Base-by-base conservation (phyloP, 768 basidiomycete species). In the Sporobolomyces roseus region DNA sequence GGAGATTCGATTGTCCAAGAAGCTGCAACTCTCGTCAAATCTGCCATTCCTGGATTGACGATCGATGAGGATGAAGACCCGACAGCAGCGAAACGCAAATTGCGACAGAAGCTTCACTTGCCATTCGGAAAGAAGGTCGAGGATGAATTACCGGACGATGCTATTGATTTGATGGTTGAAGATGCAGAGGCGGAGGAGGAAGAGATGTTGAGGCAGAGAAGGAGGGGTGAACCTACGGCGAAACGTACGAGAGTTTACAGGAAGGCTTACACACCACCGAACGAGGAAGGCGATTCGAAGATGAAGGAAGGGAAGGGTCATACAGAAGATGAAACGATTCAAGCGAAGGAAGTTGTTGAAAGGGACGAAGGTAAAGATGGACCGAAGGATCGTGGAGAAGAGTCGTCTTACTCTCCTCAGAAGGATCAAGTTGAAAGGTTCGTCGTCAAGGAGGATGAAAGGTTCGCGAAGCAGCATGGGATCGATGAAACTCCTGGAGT, bases 161-260 rank as follows among this genome's bases (percentile, higher is more conserved):
- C 93, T 1, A 87, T 97, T 2, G 94, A 99, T 75, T 81, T 99
- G 23, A 84, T 97, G 7, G 85, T 93, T 0, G 88, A 89, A 75
- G 88, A 87, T 74, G 68, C 77, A 12, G 76, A 80, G 12, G 85
- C 86, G 5, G 84, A 82, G 35, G 82, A 84, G 68, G 76, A 74
- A 63, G 84, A 84, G 33, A 80, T 81, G 73, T 78, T 79, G 32
- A 80, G 82, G 50, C 86, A 87, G 70, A 80, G 86, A 45, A 78
- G 83, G 61, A 84, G 84, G 65, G 88, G 86, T 29, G 87, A 88
- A 70, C 86, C 87, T 12, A 50, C 55, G n/a, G 52, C 38, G 1
- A 61, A 49, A 27, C 21, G 38, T 43, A 73, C 55, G 56, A 53
- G 67, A 23, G 61, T 69, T 3, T 73, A 65, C 35, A 55, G 67